These are phyloP conservation scores for Euptelea pleiosperma DNA, from an alignment of 164 flowering plant species.

Conservation along the genomic window DNA sequence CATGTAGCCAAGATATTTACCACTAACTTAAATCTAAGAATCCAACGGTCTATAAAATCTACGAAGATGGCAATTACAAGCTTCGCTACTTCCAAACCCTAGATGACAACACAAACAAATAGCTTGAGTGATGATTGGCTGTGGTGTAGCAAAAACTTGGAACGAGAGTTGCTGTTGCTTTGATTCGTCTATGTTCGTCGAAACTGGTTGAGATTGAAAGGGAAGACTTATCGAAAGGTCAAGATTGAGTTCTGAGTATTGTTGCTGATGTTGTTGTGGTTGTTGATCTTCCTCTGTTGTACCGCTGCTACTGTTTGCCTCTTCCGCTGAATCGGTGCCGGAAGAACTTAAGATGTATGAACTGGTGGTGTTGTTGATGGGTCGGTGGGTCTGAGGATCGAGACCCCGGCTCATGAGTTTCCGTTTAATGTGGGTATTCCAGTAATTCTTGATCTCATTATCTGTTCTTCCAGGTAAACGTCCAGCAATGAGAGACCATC, in stretches of 20 bases:
- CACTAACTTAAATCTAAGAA: constrained; percentile 4
- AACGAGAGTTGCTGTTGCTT: not conserved
- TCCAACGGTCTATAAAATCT: constrained; percentile 18
- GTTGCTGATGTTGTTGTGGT: constrained; percentile 1
- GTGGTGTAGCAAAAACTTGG: constrained; percentile 3
- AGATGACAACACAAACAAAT: constrained; percentile 25
- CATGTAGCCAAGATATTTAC: not conserved
- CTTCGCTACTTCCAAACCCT: constrained; percentile 20
- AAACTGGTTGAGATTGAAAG: constrained; percentile 2
- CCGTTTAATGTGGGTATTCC: constrained; percentile 52
- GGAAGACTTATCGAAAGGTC: constrained; percentile 31
- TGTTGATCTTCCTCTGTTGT: constrained; percentile 15
- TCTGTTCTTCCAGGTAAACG: constrained; percentile 52
- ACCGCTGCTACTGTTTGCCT: constrained; percentile 18
- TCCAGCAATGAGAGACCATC: constrained; percentile 61
- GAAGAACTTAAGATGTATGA: not conserved
- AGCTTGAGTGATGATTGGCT: constrained; percentile 6
- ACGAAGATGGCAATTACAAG: constrained; percentile 19
- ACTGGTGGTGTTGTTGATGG: constrained; percentile 6
- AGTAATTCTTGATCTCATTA: constrained; percentile 55
- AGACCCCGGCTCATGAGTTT: constrained; percentile 45
- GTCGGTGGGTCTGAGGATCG: constrained; percentile 40
- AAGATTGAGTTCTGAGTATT: constrained; percentile 20
- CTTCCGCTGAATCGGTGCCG: constrained; percentile 12
- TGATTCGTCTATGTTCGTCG: constrained; percentile 2